Base-by-base conservation (phyloP, 2,329 filamentous ascomycete species). In the Fusarium mexicanum region DNA sequence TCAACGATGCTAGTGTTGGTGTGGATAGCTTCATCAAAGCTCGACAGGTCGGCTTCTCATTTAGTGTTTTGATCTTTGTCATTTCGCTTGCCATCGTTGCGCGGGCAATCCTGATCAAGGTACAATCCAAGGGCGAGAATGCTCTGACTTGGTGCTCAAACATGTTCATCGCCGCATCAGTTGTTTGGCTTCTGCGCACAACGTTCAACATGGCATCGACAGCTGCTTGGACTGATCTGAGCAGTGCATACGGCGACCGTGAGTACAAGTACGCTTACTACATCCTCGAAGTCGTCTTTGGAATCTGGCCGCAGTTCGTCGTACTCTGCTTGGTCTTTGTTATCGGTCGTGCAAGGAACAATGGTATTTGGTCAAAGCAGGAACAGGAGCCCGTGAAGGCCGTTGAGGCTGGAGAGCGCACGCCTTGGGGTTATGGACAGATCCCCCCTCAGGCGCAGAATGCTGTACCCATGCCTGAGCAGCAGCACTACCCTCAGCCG, bases 311-410 rank as follows among this genome's bases (percentile, higher is more conserved):
- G 1, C 62, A 71, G 6, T 78, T 83, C 35, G 58, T 76, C 13
- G 60, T 79, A 7, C 70, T 81, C 12, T 57, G 64, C 18, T 38
- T 82, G 18, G 62, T 81, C 3, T 81, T 80, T 43, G 64, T 67
- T 13, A 63, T 83, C 6, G 81, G 79, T 2, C 58, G 51, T 7
- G 76, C 73, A 14, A 80, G 75, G 26, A 37, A 54, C 10, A 75
- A 75, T 12, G 80, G 80, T 0, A 43, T 82, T 13, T 82, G 79
- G 76, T 78, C 78, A 1, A 71, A 60, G 8, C 69, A 76, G 22
- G 73, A 35, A 13, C 69, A 31, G 24, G 70, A 75, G 20, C 55
- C 72, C 9, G 69, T 72, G 33, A 68, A 72, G 68, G 61, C n/a
- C 20, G 51, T 29, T 37, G 57, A 51, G 35, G 64, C 50, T 14